Evolutionary conservation across 2,329 filamentous ascomycete genomes (phyloP).

Genomic region (Colletotrichum sansevieriae): DNA sequence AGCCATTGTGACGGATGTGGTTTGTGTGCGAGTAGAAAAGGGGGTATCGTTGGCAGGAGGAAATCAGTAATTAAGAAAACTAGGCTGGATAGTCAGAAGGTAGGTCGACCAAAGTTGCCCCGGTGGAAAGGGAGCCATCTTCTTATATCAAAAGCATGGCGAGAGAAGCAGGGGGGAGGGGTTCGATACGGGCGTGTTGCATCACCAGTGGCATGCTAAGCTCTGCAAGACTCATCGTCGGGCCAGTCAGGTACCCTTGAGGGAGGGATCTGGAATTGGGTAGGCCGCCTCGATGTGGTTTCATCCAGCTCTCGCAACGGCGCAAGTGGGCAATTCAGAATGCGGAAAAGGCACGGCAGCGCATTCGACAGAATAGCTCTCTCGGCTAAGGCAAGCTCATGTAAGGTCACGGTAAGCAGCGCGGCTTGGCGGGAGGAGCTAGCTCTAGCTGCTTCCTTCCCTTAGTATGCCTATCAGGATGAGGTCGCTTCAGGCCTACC

Average conservation of each 20-base stretch:
- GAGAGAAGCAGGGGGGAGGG: not conserved
- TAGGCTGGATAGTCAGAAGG: not conserved
- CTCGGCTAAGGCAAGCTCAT: no score
- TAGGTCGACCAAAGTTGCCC: not conserved
- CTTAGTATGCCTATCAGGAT: not conserved
- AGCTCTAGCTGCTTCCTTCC: not conserved
- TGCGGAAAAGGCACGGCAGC: no score
- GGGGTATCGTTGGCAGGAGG: constrained; percentile 4
- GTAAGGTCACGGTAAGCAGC: not conserved
- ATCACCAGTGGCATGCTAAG: constrained; percentile 13
- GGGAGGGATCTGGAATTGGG: not conserved
- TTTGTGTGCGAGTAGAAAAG: constrained; percentile 25
- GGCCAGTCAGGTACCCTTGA: not conserved
- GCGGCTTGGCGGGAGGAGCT: not conserved
- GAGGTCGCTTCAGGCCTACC: not conserved
- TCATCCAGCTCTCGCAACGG: constrained; percentile 4
- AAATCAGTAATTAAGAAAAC: constrained; percentile 3
- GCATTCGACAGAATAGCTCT: not conserved
- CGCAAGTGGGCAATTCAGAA: constrained; percentile 10
- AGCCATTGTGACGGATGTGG: constrained; percentile 73
- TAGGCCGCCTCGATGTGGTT: not conserved
- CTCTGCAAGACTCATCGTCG: not conserved
- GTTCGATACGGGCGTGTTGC: not conserved
- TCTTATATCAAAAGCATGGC: constrained; percentile 28
- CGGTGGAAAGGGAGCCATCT: constrained; percentile 2